Evolutionary conservation across 805 yeast species (phyloP).

Genomic region (Kazachstania africana): DNA sequence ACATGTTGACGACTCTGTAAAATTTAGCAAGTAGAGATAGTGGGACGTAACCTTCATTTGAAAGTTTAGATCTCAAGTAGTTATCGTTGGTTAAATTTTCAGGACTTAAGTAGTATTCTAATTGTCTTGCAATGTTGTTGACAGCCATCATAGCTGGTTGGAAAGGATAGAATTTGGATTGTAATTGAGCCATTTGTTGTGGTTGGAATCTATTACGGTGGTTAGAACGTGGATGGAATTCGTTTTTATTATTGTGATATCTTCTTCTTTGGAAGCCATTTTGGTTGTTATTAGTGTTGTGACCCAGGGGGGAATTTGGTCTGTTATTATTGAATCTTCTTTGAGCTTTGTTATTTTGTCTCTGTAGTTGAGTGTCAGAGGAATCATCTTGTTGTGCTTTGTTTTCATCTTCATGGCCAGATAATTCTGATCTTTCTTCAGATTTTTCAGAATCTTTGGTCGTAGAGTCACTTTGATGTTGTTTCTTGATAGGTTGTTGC

Average conservation of each 20-base stretch:
- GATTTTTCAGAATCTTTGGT: neutral
- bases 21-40: conserved; percentile 19
- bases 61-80: conserved; percentile 65
- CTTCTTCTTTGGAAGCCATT: conserved; percentile 15
- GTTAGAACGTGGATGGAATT: conserved; percentile 4
- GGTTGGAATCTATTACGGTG: conserved; percentile 7
- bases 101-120: conserved; percentile 82
- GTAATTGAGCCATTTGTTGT: conserved; percentile 16
- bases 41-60: conserved; percentile 24
- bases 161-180: conserved; percentile 8
- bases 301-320: no score
- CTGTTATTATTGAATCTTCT: conserved; percentile 1
- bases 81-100: conserved; percentile 82
- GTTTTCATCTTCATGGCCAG: conserved; percentile 2
- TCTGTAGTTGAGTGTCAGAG: conserved; percentile 1
- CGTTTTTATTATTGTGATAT: conserved; percentile 9
- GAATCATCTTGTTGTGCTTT: neutral
- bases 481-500: conserved; percentile 1
- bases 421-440: neutral
- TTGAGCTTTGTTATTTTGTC: conserved; percentile 4
- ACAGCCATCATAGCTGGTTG: conserved; percentile 21
- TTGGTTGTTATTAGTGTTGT: conserved; percentile 1
- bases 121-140: conserved; percentile 37
- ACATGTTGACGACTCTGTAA: conserved; percentile 35
- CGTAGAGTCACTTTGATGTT: neutral